These are phyloP conservation scores for Sporothrix luriei DNA, from an alignment of 2,329 filamentous ascomycete genomes.

Conservation along the genomic window DNA sequence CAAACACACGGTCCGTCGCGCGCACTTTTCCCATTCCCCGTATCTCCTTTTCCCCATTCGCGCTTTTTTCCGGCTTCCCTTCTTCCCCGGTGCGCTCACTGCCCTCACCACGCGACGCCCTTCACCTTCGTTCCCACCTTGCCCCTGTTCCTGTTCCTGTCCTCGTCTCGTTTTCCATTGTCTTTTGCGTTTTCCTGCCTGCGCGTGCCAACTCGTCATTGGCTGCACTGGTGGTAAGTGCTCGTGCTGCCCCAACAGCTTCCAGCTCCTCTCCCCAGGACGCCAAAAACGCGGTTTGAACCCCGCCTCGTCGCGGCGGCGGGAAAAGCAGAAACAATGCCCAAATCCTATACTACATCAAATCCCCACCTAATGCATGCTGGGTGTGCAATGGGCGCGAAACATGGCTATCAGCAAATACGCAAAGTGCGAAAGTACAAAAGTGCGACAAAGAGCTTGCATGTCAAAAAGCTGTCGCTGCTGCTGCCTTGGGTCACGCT, in stretches of 20 bases:
- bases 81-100: neutral
- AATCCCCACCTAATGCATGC: neutral
- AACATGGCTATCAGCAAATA: neutral
- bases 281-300: conserved; percentile 27
- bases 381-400: conserved; percentile 5
- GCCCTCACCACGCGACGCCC: neutral
- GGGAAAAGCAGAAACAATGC: neutral
- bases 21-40: neutral
- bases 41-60: neutral
- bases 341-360: neutral
- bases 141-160: no score
- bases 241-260: conserved; percentile 10
- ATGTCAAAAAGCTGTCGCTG: neutral
- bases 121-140: neutral
- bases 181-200: neutral
- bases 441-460: neutral
- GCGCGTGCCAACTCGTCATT: neutral
- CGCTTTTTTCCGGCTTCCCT: no score
- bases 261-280: neutral
- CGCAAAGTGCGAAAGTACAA: neutral
- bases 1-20: conserved; percentile 9
- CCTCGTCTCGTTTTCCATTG: neutral
- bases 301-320: conserved; percentile 24
- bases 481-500: conserved; percentile 14
- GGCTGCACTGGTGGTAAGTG: neutral